Conservation (phyloP, 2,329 filamentous ascomycete species). For the Graphilbum ipis-grandicollis region DNA sequence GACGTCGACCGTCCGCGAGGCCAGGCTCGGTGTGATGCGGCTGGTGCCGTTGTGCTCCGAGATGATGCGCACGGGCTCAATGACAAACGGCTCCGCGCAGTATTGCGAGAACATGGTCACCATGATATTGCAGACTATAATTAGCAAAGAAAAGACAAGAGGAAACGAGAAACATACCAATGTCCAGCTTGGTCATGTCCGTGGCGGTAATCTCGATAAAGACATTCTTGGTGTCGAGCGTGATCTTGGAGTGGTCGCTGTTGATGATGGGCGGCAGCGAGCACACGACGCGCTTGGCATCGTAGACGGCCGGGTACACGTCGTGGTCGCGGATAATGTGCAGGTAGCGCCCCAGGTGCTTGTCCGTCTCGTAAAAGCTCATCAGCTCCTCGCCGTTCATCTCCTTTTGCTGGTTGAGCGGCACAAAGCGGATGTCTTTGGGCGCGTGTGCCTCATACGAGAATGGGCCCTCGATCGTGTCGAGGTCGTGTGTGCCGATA, state of each 20-base stretch:
- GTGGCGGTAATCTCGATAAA: slow-evolving; percentile 93
- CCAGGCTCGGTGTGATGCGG: slow-evolving; percentile 63
- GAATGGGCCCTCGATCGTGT: slow-evolving; percentile 87
- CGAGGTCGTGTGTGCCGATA: slow-evolving; percentile 91
- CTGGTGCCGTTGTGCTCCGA: slow-evolving; percentile 81
- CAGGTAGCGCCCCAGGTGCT: slow-evolving; percentile 63
- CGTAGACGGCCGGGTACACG: slow-evolving; percentile 90
- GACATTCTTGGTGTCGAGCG: slow-evolving; percentile 74
- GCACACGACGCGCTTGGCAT: slow-evolving; percentile 71
- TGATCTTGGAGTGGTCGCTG: slow-evolving; percentile 92
- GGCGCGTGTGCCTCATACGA: slow-evolving; percentile 86
- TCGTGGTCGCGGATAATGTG: slow-evolving; percentile 90
- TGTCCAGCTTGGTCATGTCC: slow-evolving; percentile 88
- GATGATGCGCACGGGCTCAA: slow-evolving; percentile 84
- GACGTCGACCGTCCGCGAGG: slow-evolving; percentile 59
- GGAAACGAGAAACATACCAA: slow-evolving; percentile 35
- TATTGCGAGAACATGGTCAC: slow-evolving; percentile 96
- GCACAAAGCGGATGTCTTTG: slow-evolving; percentile 80
- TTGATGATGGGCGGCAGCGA: slow-evolving; percentile 97
- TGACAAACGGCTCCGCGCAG: slow-evolving; percentile 71
- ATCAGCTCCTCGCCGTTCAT: slow-evolving; percentile 84
- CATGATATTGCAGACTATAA: slow-evolving; percentile 50
- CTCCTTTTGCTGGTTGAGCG: slow-evolving; percentile 78
- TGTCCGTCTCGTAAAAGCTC: slow-evolving; percentile 89
- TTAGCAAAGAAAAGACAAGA: background rate